Evolutionary conservation across 2,329 filamentous ascomycete genomes (phyloP).

Genomic region (Clarireedia monteithiana): DNA sequence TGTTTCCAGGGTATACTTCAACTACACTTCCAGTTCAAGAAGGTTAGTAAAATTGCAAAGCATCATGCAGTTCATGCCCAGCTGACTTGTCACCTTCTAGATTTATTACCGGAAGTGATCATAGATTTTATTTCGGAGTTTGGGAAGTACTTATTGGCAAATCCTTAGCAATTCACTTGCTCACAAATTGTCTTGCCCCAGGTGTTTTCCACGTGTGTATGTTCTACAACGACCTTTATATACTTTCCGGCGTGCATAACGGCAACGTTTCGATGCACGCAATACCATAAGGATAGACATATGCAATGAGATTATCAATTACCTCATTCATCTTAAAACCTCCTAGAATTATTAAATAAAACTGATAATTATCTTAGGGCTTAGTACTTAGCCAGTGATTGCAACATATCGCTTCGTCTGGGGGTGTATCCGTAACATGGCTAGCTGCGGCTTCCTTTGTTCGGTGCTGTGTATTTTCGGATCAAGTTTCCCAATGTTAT

Average conservation of each 20-base stretch:
- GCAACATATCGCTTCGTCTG: constrained; percentile 5
- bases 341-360: background rate
- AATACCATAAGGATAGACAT: background rate
- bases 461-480: background rate
- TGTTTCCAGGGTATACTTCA: constrained; percentile 74
- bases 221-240: constrained; percentile 15
- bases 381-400: background rate
- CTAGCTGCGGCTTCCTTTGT: constrained; percentile 15
- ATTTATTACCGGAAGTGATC: constrained; percentile 48
- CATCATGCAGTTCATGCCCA: constrained; percentile 7
- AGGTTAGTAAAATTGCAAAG: constrained; percentile 47
- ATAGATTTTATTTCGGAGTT: background rate
- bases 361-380: constrained; percentile 1
- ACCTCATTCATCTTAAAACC: background rate
- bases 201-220: constrained; percentile 17
- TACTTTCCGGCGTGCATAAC: constrained; percentile 9
- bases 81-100: constrained; percentile 27
- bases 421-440: constrained; percentile 9
- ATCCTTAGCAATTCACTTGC: constrained; percentile 14
- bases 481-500: background rate
- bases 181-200: constrained; percentile 18
- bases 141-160: constrained; percentile 16
- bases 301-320: background rate
- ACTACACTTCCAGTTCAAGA: constrained; percentile 98
- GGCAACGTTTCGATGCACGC: constrained; percentile 10